phyloP scores from a whole-genome alignment of 345 rosid species.

The Cardamine chenopodiifolia region DNA sequence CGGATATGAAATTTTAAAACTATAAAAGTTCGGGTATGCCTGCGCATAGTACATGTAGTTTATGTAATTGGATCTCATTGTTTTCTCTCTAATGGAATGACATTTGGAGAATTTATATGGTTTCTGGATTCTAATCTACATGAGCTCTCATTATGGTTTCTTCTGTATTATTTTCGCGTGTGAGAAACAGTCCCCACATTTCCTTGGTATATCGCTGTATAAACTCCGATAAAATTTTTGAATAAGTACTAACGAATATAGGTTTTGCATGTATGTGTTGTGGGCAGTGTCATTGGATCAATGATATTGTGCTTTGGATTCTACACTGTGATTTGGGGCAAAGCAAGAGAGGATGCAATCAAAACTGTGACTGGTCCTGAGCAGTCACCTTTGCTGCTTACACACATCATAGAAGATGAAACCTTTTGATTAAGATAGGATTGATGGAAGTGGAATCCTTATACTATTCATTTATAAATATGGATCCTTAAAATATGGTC shows the following conservation, averaged over 20 bases:
- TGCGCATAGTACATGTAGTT: too few species aligned
- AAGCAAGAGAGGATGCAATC: conserved; percentile 40
- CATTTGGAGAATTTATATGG: neutral
- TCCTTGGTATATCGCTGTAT: neutral
- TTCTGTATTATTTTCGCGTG: neutral
- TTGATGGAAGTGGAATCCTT: neutral
- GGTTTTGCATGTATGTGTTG: conserved; percentile 6
- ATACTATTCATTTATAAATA: neutral
- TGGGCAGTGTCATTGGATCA: conserved; percentile 40
- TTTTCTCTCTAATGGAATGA: neutral
- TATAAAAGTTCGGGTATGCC: too few species aligned
- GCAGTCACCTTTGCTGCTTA: conserved; percentile 11
- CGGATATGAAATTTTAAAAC: too few species aligned
- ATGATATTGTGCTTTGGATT: conserved; percentile 31
- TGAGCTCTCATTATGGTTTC: neutral
- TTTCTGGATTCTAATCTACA: neutral
- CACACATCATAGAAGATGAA: conserved; percentile 23
- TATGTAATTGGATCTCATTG: too few species aligned
- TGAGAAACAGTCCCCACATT: neutral
- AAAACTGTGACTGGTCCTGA: conserved; percentile 15
- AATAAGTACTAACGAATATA: neutral
- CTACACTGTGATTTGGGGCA: conserved; percentile 45
- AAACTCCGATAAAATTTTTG: neutral
- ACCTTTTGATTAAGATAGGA: neutral
- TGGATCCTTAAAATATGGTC: neutral